Evolutionary conservation across 495 filamentous ascomycete species (phyloP).

Genomic region (Durotheca rogersii): DNA sequence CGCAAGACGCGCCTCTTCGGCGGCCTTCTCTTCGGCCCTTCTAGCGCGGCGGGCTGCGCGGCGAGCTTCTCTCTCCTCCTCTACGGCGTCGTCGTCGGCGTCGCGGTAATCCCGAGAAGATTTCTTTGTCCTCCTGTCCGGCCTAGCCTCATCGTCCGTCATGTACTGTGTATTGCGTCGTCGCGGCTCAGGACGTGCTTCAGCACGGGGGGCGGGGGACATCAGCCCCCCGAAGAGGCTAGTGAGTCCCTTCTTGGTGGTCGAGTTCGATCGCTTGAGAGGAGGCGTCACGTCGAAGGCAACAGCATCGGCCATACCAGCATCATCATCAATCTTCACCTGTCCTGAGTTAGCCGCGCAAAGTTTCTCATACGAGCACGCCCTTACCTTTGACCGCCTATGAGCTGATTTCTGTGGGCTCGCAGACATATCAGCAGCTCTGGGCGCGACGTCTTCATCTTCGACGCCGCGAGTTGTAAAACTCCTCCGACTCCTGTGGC

Average conservation of each 20-base stretch:
- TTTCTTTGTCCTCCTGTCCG: conserved; percentile 27
- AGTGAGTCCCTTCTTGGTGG: conserved; percentile 43
- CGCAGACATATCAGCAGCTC: conserved; percentile 41
- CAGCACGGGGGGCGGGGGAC: conserved; percentile 35
- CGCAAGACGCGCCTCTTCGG: conserved; percentile 47
- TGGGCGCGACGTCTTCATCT: conserved; percentile 51
- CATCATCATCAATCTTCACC: conserved; percentile 40
- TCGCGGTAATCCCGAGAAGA: conserved; percentile 24
- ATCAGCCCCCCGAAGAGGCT: conserved; percentile 47
- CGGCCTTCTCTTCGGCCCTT: conserved; percentile 47
- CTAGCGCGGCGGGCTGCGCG: conserved; percentile 54
- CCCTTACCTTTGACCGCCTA: conserved; percentile 46
- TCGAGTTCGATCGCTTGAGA: conserved; percentile 45
- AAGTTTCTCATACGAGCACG: conserved; percentile 9
- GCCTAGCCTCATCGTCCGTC: conserved; percentile 42
- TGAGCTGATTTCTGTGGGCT: conserved; percentile 47
- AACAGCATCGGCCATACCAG: conserved; percentile 45
- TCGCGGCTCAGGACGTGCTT: conserved; percentile 43
- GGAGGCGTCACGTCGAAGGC: conserved; percentile 38
- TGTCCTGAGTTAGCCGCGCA: conserved; percentile 29
- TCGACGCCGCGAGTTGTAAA: conserved; percentile 25
- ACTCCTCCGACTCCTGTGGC: conserved; percentile 35
- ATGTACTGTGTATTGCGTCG: conserved; percentile 46
- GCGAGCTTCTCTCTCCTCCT: conserved; percentile 54
- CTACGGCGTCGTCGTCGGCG: conserved; percentile 30